phyloP scores from a whole-genome alignment of 2,329 filamentous ascomycete genomes.

The Talaromyces amestolkiae region DNA sequence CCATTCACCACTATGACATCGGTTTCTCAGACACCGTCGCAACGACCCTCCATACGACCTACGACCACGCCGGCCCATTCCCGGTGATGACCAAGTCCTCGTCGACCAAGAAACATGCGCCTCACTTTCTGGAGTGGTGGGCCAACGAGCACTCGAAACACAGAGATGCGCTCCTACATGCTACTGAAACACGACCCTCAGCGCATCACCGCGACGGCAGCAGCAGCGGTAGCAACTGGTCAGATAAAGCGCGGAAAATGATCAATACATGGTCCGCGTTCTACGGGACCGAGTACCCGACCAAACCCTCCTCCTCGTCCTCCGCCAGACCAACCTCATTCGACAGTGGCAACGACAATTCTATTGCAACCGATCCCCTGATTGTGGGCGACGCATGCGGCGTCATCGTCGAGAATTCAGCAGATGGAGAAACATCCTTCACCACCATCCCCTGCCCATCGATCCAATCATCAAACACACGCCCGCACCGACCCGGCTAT shows the following conservation, averaged over 20 bases:
- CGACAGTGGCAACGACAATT: not conserved
- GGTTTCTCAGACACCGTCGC: not conserved
- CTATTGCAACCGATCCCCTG: not conserved
- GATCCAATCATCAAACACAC: not conserved
- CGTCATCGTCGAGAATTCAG: not conserved
- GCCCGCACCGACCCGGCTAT: not conserved
- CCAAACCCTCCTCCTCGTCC: not conserved
- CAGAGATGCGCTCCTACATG: not conserved
- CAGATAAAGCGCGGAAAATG: not conserved
- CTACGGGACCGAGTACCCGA: conserved; percentile 11
- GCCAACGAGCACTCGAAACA: not conserved
- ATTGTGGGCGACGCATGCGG: not conserved
- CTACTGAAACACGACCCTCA: not conserved
- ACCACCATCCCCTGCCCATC: not conserved
- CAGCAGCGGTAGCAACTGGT: not conserved
- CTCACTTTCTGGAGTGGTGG: conserved; percentile 7
- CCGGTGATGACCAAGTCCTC: not conserved
- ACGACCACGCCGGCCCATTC: not conserved
- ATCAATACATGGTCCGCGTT: conserved; percentile 10
- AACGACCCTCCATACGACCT: not conserved
- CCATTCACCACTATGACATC: not conserved
- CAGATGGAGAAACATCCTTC: not conserved
- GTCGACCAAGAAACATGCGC: not conserved
- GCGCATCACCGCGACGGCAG: not conserved
- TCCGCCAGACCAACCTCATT: not conserved